These are phyloP conservation scores for Macrolepiota dolichaula DNA, from an alignment of 768 basidiomycete genomes.

Conservation along the genomic window DNA sequence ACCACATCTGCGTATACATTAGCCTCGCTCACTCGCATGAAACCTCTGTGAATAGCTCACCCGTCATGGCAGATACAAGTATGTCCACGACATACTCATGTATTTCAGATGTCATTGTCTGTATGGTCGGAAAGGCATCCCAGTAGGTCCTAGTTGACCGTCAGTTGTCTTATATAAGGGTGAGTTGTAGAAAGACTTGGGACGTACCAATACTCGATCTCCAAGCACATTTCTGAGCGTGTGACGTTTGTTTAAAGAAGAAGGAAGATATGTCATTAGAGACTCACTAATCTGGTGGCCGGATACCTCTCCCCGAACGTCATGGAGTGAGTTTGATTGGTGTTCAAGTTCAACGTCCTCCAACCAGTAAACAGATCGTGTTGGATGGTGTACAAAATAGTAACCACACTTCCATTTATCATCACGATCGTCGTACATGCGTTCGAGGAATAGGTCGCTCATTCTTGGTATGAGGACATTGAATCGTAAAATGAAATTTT, in stretches of 20 bases:
- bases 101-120: background rate
- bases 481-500: background rate
- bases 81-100: background rate
- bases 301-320: background rate
- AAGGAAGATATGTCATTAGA: background rate
- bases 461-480: background rate
- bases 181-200: background rate
- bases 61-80: background rate
- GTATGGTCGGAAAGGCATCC: constrained; percentile 1
- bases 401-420: background rate
- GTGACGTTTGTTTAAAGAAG: background rate
- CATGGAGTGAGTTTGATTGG: background rate
- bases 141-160: background rate
- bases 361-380: background rate
- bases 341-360: background rate
- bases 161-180: background rate
- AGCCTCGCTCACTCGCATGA: too few species aligned
- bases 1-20: background rate
- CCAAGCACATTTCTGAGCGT: background rate
- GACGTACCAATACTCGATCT: constrained; percentile 4
- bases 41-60: background rate
- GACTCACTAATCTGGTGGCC: background rate
- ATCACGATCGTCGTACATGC: background rate
- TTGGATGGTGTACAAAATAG: background rate
- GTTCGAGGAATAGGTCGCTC: background rate